Percentiles rank a stretch among this genome's conserved stretches.
Evolutionary conservation across 768 basidiomycete genomes (phyloP).

Genomic region (Podaxis sp.): DNA sequence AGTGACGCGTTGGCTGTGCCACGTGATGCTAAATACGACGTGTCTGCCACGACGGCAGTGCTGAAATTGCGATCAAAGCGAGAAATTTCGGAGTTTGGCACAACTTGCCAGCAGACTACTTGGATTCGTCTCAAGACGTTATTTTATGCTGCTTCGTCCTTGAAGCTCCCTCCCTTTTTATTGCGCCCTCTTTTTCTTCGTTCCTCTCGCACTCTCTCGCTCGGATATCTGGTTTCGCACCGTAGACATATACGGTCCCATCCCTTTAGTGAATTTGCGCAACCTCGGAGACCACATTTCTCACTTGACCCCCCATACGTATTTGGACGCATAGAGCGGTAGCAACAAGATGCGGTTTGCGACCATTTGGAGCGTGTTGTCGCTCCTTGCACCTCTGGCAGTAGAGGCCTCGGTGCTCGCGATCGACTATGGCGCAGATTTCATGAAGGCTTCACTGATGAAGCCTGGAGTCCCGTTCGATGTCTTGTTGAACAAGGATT

Average conservation of each 20-base stretch:
- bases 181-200: constrained; percentile 18
- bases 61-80: no score
- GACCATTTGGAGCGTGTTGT: constrained; percentile 37
- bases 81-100: constrained; percentile 7
- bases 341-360: constrained; percentile 37
- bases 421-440: constrained; percentile 98
- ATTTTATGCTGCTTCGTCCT: constrained; percentile 23
- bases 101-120: constrained; percentile 16
- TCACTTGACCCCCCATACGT: background rate
- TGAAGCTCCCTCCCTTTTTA: constrained; percentile 19
- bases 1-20: constrained; percentile 4
- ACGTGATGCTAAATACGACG: constrained; percentile 23
- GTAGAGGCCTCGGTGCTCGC: constrained; percentile 82
- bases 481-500: constrained; percentile 94
- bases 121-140: background rate
- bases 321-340: background rate
- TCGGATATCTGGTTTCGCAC: background rate
- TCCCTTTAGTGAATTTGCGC: background rate
- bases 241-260: no score
- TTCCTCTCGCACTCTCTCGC: constrained; percentile 16
- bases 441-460: constrained; percentile 95
- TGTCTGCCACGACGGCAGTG: constrained; percentile 35
- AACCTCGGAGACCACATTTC: background rate
- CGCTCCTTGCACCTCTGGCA: constrained; percentile 40
- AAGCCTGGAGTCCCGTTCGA: constrained; percentile 95